A percentile compares a stretch with the other conserved stretches of the same genome.
Conservation (phyloP, 164 flowering plant species). For the Aristolochia contorta region DNA sequence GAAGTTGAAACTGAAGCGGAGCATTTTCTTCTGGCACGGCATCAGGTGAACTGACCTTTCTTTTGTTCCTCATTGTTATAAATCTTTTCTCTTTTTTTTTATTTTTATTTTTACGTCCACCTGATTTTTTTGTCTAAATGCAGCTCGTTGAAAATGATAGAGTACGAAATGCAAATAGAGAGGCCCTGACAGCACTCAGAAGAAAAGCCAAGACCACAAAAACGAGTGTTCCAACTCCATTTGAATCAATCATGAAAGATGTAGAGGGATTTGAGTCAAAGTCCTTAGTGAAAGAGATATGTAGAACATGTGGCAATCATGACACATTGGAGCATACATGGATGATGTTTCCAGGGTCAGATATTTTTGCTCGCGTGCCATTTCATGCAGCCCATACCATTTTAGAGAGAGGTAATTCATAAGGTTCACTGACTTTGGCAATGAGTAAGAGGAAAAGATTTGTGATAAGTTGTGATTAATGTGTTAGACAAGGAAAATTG, state of each 20-base stretch:
- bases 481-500: not conserved
- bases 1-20: slow-evolving; percentile 80
- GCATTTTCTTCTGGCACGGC: slow-evolving; percentile 63
- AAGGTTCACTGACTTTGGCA: not conserved
- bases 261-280: slow-evolving; percentile 39
- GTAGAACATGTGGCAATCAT: slow-evolving; percentile 77
- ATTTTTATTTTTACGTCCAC: not conserved
- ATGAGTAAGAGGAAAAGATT: not conserved
- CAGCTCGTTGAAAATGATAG: slow-evolving; percentile 83
- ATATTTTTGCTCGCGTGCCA: slow-evolving; percentile 65
- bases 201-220: slow-evolving; percentile 73
- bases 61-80: not conserved
- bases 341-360: slow-evolving; percentile 89
- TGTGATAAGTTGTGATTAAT: not conserved
- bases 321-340: slow-evolving; percentile 59
- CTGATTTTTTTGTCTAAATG: not conserved
- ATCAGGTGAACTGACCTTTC: slow-evolving; percentile 37
- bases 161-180: slow-evolving; percentile 75
- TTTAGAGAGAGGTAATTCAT: slow-evolving; percentile 57
- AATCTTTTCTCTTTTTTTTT: too few species aligned
- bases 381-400: slow-evolving; percentile 90
- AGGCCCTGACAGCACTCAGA: slow-evolving; percentile 76
- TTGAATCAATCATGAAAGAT: slow-evolving; percentile 74
- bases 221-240: slow-evolving; percentile 70
- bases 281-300: slow-evolving; percentile 71